Percentiles rank a stretch among this genome's conserved stretches.
Evolutionary conservation across 2,329 filamentous ascomycete species (phyloP).

Genomic region (Hymenoscyphus infarciens): DNA sequence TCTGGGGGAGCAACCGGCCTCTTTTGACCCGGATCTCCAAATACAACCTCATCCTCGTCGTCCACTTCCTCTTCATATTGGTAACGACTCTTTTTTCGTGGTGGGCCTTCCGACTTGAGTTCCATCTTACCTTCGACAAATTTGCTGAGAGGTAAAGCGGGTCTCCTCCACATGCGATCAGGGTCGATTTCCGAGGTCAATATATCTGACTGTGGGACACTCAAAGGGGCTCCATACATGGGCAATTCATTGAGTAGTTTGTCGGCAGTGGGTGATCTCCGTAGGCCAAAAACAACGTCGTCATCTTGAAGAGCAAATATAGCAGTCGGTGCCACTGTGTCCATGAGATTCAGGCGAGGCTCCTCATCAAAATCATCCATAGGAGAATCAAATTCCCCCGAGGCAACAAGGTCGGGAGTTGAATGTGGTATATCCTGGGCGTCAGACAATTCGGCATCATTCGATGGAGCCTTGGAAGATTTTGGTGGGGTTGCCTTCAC

Average conservation of each 20-base stretch:
- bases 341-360: constrained; percentile 33
- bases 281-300: constrained; percentile 75
- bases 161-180: constrained; percentile 69
- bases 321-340: constrained; percentile 64
- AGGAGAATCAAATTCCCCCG: constrained; percentile 56
- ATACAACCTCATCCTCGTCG: constrained; percentile 49
- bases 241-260: constrained; percentile 78
- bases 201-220: constrained; percentile 55
- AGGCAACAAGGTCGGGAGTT: constrained; percentile 66
- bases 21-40: constrained; percentile 29
- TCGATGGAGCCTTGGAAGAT: constrained; percentile 25
- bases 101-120: constrained; percentile 61
- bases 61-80: constrained; percentile 73
- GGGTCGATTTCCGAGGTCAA: constrained; percentile 57
- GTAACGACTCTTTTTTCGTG: constrained; percentile 77
- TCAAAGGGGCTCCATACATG: constrained; percentile 65
- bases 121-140: constrained; percentile 79
- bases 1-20: constrained; percentile 56
- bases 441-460: constrained; percentile 36
- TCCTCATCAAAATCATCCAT: constrained; percentile 42
- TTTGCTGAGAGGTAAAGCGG: constrained; percentile 81
- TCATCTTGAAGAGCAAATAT: constrained; percentile 81
- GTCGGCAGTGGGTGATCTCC: constrained; percentile 70
- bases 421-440: constrained; percentile 40
- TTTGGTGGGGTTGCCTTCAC: constrained; percentile 47